Base-by-base conservation (phyloP, 306 rosid species). In the Herpetospermum pedunculosum region DNA sequence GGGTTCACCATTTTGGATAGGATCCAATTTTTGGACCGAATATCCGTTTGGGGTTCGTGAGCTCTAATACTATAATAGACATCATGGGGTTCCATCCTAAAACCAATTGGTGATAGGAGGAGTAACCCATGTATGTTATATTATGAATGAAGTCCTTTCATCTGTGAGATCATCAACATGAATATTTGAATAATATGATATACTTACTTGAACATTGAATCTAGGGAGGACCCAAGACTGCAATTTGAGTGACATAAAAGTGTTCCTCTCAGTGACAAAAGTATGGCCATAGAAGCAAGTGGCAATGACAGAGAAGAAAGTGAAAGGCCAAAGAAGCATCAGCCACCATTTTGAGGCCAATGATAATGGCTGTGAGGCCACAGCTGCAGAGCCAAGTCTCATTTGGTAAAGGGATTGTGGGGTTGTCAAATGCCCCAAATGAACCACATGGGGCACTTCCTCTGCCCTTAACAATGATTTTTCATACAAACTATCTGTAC, bases 161-260 rank as follows among this genome's bases (percentile, higher is more conserved):
- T n/a, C n/a, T n/a, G n/a, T n/a, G n/a, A n/a, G n/a, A n/a, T n/a
- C n/a, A n/a, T n/a, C n/a, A n/a, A n/a, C n/a, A n/a, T n/a, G n/a
- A n/a, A n/a, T n/a, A n/a, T n/a, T n/a, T n/a, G 48, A 44, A 44
- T 44, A 1, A 13, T 37, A 44, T 44, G 0, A 44, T 44, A 11
- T n/a, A 13, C 49, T 44, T 76, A 90, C 92, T 65, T 88, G 90
- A 11, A 81, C 5, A 44, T 23, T 85, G 80, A 77, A 90, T 70
- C 85, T 83, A 9, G 92, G 94, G 4, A 90, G 38, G 2, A 79
- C 79, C 96, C 96, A 90, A 30, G 92, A 83, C 73, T 90, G 96
- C 0, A 90, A 13, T 10, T 25, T 87, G 52, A 88, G 87, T 21
- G 77, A 81, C 14, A 78, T 12, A 48, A 86, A 85, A 5, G 21